These are phyloP conservation scores for Puya raimondii DNA, from an alignment of 176 grass and related monocot genomes.

Conservation along the genomic window DNA sequence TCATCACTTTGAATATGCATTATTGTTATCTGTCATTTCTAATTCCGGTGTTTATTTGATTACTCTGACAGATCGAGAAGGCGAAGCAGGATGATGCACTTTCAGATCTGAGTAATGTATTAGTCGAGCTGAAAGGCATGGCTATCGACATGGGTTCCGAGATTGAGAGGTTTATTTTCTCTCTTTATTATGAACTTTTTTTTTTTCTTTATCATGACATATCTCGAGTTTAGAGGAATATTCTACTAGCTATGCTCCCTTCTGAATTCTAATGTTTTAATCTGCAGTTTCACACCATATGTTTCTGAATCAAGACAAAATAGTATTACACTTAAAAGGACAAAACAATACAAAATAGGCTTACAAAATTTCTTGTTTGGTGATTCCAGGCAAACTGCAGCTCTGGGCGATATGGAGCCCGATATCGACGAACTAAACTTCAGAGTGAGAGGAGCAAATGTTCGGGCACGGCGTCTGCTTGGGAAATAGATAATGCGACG, in stretches of 20 bases:
- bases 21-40: background rate
- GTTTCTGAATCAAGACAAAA: no score
- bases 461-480: constrained; percentile 34
- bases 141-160: constrained; percentile 69
- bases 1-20: background rate
- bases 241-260: no score
- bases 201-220: background rate
- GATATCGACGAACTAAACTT: constrained; percentile 63
- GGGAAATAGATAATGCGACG: constrained; percentile 15
- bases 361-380: background rate
- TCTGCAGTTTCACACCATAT: no score
- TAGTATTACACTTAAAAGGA: no score
- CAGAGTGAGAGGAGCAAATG: constrained; percentile 55
- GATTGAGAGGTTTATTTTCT: constrained; percentile 43
- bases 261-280: background rate
- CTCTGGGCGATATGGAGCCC: constrained; percentile 37
- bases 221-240: background rate
- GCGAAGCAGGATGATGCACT: constrained; percentile 66
- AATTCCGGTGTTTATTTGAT: background rate
- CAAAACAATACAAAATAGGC: no score
- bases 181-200: background rate
- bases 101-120: constrained; percentile 54
- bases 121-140: constrained; percentile 80
- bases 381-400: constrained; percentile 44
- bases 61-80: constrained; percentile 47